Evolutionary conservation across 768 basidiomycete genomes (phyloP), one percentile per base, ranked within the genome.

Genomic region (Kondoa malvinella): DNA sequence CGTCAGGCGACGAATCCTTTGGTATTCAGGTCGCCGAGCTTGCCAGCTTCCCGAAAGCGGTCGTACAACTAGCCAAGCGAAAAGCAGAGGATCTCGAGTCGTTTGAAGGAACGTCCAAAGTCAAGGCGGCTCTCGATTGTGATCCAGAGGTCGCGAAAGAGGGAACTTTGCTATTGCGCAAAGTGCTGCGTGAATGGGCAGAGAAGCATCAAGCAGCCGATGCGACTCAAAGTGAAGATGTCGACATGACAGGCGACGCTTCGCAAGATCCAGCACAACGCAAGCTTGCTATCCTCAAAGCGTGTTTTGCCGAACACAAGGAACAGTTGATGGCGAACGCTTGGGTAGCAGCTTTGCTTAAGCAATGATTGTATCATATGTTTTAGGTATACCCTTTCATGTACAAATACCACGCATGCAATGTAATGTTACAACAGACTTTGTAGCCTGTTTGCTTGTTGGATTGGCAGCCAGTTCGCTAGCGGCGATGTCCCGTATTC

Each of bases 1-100:
- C 65, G 57, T 95, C n/a, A 26, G 91, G 89, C 58, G 94, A 97
- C 75, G 94, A 96, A 77, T 94, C 90, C 75, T 97, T 96, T 74
- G 95, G 94, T 77, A 97, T 99, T 31, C 92, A 97, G 73, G 95
- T 99, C 17, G 95, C 95, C 0, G 83, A 91, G 75, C 80, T 97
- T n/a, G 94, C 94, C 2, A 92, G 96, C 77, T 99, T 99, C 78
- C 95, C 95, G 0, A 88, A 92, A 69, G 87, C 85, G 71, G 92
- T 97, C 14, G 83, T 97, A 69, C 89, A 87, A 81, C 87, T 88
- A 62, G 69, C 61, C 56, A 32, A 70, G 25, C 29, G 64, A 29
- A 95, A 92, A 74, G 91, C 92, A 0, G 88, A 92, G 68, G 90
- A 92, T 32, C 61, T 63, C 32, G 61, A 63, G n/a, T 17, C 15